These are phyloP conservation scores for Kodamaea neixiangensis DNA, from an alignment of 805 yeast species.

Conservation along the genomic window DNA sequence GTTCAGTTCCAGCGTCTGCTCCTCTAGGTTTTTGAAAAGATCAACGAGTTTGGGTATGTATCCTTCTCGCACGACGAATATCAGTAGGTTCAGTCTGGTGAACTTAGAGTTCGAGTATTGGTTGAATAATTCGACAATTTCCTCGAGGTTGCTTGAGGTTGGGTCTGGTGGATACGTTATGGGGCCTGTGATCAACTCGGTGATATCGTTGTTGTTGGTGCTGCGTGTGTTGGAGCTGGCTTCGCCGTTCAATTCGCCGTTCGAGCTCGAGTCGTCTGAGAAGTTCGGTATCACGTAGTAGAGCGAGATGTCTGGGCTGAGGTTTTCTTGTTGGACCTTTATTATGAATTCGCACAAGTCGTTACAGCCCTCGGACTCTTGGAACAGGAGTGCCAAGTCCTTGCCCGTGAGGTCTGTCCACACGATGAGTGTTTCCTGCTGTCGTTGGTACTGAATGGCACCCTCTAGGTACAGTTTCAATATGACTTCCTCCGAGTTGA, in stretches of 20 bases:
- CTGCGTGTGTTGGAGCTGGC: neutral
- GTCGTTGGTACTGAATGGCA: slow-evolving; percentile 81
- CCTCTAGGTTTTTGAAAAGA: slow-evolving; percentile 60
- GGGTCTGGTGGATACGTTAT: slow-evolving; percentile 65
- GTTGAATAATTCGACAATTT: slow-evolving; percentile 56
- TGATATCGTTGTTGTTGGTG: slow-evolving; percentile 35
- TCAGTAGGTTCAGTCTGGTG: slow-evolving; percentile 60
- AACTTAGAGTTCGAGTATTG: slow-evolving; percentile 63
- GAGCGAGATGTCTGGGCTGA: slow-evolving; percentile 66
- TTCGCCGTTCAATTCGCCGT: slow-evolving; percentile 36
- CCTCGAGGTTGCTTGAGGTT: slow-evolving; percentile 49
- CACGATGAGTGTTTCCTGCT: slow-evolving; percentile 90
- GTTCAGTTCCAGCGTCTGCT: slow-evolving; percentile 31
- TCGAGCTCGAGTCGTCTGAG: slow-evolving; percentile 15
- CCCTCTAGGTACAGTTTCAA: slow-evolving; percentile 72
- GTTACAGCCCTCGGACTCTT: slow-evolving; percentile 88
- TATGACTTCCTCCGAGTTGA: slow-evolving; percentile 56
- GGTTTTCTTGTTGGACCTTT: slow-evolving; percentile 55
- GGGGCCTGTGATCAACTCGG: slow-evolving; percentile 83
- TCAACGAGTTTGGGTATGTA: slow-evolving; percentile 55
- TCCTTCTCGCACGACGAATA: slow-evolving; percentile 52
- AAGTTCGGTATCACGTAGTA: slow-evolving; percentile 57
- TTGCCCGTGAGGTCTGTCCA: slow-evolving; percentile 81
- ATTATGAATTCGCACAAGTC: slow-evolving; percentile 79
- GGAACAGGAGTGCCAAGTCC: slow-evolving; percentile 88